Base-by-base conservation (phyloP, 805 yeast species). In the Hanseniaspora lachancei region DNA sequence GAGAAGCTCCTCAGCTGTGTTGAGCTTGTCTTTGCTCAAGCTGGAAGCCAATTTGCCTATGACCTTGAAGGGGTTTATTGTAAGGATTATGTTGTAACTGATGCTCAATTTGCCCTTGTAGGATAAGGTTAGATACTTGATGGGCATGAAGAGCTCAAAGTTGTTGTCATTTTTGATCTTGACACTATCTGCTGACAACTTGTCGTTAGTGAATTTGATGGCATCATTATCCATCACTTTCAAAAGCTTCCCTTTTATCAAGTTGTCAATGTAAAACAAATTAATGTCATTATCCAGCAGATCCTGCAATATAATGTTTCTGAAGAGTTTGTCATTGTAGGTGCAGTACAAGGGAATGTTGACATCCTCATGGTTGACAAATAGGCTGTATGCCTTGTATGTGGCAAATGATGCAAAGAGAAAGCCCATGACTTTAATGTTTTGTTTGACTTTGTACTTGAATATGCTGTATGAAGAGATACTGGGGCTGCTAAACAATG, bases 261-360 rank as follows among this genome's bases (percentile, higher is more conserved):
- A 8, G 20, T 35, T 34, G 7, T 53, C 50, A 9, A 53, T 29
- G 40, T 53, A 53, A 34, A 38, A 53, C 8, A 53, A 27, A 20
- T 53, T 53, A 13, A 53, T 53, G 13, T 38, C 46, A 13, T 46
- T 46, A 20, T 53, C 47, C 16, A 53, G 13, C 5, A 53, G 20
- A 27, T 53, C 56, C 4, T 53, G 41, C 13, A 27, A 32, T 5
- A 53, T 27, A 15, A 53, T n/a, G 15, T 53, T 40, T 46, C 56
- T 44, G 3, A 21, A 27, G 7, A 42, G 20, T 10, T 35, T 36
- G 3, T n/a, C 29, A 5, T 36, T 24, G 20, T 44, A 36, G 13
- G 24, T 23, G n/a, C 15, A 9, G 4, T 36, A 20, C 20, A 53
- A 16, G 6, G 56, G 56, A 8, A 53, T 21, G 18, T 53, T 38